These are phyloP conservation scores for Backusella westeae DNA, from an alignment of 192 early-diverging fungal genomes.

Conservation along the genomic window DNA sequence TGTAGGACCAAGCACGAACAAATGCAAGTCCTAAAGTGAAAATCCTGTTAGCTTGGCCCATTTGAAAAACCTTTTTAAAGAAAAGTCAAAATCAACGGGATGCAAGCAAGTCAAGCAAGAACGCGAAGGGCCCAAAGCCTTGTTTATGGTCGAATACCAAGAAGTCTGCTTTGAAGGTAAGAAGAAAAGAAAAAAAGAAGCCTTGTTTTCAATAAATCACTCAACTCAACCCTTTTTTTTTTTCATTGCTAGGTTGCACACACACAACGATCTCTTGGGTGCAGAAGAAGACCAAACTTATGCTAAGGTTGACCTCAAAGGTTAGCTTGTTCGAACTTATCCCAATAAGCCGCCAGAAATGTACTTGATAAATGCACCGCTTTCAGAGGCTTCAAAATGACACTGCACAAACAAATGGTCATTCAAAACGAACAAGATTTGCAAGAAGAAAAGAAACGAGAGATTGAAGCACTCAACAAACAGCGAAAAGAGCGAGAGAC, in stretches of 20 bases:
- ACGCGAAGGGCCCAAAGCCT: constrained; percentile 61
- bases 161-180: constrained; percentile 51
- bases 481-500: constrained; percentile 42
- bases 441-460: constrained; percentile 46
- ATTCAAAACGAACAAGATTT: constrained; percentile 35
- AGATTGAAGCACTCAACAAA: constrained; percentile 26
- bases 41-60: no score
- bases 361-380: constrained; percentile 40
- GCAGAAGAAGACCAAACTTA: constrained; percentile 44
- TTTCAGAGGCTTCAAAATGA: constrained; percentile 46
- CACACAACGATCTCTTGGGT: constrained; percentile 27
- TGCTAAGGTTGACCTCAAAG: constrained; percentile 46
- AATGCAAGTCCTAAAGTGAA: no score
- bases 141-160: constrained; percentile 59
- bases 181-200: no score
- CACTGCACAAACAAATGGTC: constrained; percentile 42
- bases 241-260: constrained; percentile 34
- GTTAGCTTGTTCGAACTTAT: constrained; percentile 64
- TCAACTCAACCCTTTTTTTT: no score
- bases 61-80: no score
- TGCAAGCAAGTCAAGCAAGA: constrained; percentile 24
- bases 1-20: no score
- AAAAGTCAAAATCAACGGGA: no score
- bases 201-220: no score
- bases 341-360: constrained; percentile 60